Base-by-base conservation (phyloP, 805 yeast genomes). In the Zygosaccharomyces kombuchaensis region DNA sequence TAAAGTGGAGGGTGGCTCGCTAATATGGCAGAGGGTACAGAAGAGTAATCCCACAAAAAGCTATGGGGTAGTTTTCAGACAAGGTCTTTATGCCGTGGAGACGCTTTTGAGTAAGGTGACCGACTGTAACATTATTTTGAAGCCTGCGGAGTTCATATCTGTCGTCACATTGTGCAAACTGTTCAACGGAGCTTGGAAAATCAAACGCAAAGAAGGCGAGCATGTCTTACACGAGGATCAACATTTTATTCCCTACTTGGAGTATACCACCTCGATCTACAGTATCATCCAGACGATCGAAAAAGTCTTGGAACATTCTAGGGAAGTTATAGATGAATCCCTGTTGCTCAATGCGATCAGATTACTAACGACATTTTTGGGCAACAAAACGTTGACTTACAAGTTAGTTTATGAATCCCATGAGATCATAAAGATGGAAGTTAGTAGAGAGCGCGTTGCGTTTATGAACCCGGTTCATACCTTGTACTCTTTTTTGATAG, bases 161-260 rank as follows among this genome's bases (percentile, higher is more conserved):
- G 44, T 80, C 1, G 59, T 78, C 2, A 59, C 73, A 9, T 66
- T 81, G n/a, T 67, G 81, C 22, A 71, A 75, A 43, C 59, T 70
- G 13, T 82, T 80, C 58, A 84, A 82, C 55, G 80, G 82, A 19
- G 75, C 76, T 32, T 77, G 77, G 71, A 69, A 74, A 21, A 63
- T 82, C 23, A 69, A 62, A 45, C 72, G 88, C 47, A 81, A 81
- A 50, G 70, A 71, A 36, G 91, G 88, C 9, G 82, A 80, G 6
- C 91, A 84, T 65, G 86, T 83, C 25, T 76, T 77, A 45, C 71
- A 70, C 42, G 88, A 84, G 55, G 69, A 71, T 34, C 68, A 68
- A 23, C 77, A 72, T 35, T 81, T 73, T 52, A 68, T 72, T 14
- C 60, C 74, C 1, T 81, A 81, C 53, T 67, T 75, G 40, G 75